A percentile compares a stretch with the other conserved stretches of the same genome.
phyloP scores from a whole-genome alignment of 257 asterid species.

The Lycium barbarum region DNA sequence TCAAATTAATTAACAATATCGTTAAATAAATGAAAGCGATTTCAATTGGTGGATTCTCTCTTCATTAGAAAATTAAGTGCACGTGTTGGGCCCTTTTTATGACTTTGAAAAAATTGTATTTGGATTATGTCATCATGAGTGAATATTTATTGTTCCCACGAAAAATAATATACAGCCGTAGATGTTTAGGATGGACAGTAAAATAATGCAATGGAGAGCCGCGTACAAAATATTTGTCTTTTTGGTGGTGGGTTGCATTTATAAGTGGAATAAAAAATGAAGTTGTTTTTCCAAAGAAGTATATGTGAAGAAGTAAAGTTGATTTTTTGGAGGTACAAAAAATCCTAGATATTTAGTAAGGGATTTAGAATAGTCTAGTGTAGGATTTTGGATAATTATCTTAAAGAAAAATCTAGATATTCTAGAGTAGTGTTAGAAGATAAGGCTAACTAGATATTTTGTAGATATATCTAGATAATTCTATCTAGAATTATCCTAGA shows the following conservation, averaged over 20 bases:
- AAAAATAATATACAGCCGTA: constrained; percentile 20
- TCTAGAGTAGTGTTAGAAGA: too few species aligned
- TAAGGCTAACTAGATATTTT: too few species aligned
- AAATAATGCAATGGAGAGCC: constrained; percentile 6
- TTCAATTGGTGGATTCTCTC: not conserved
- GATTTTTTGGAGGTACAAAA: too few species aligned
- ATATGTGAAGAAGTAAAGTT: too few species aligned
- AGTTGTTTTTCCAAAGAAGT: not conserved
- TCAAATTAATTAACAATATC: not conserved
- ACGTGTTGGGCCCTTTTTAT: constrained; percentile 15
- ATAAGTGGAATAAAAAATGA: not conserved
- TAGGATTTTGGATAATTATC: too few species aligned
- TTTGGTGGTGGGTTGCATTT: not conserved
- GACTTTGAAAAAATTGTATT: not conserved
- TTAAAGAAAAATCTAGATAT: too few species aligned
- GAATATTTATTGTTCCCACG: not conserved
- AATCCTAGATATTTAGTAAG: too few species aligned
- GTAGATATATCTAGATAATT: too few species aligned
- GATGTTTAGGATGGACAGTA: not conserved
- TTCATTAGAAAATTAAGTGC: not conserved
- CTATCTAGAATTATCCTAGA: too few species aligned
- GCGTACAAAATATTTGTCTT: not conserved
- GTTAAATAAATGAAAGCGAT: not conserved
- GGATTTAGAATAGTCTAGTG: too few species aligned
- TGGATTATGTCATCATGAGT: not conserved